Evolutionary conservation across 2,329 filamentous ascomycete species (phyloP).

Genomic region (Aureobasidium melanogenum): DNA sequence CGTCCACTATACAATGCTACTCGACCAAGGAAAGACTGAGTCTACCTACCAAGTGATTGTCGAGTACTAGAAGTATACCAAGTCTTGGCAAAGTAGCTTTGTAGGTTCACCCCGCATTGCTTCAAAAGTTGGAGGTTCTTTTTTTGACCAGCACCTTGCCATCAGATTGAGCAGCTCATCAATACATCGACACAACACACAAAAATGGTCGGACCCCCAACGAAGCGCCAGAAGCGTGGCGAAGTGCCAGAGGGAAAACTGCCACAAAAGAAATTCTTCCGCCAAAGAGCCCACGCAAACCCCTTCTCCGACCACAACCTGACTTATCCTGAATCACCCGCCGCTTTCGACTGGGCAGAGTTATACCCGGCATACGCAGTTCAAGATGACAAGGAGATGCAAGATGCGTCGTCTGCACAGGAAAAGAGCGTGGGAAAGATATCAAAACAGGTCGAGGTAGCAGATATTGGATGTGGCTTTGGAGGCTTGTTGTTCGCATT

Average conservation of each 20-base stretch:
- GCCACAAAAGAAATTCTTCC: slow-evolving; percentile 92
- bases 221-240: slow-evolving; percentile 38
- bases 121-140: background rate
- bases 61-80: no score
- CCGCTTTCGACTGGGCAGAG: slow-evolving; percentile 82
- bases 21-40: background rate
- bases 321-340: slow-evolving; percentile 69
- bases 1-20: background rate
- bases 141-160: background rate
- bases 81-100: background rate
- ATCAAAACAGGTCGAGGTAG: slow-evolving; percentile 71
- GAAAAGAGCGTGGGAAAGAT: slow-evolving; percentile 30
- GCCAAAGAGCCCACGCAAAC: slow-evolving; percentile 94
- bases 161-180: background rate
- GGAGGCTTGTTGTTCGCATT: slow-evolving; percentile 84
- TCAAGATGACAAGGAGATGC: slow-evolving; percentile 15
- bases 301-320: slow-evolving; percentile 92
- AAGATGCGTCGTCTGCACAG: slow-evolving; percentile 11
- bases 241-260: slow-evolving; percentile 46
- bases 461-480: slow-evolving; percentile 96
- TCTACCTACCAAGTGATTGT: no score
- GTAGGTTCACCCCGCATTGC: background rate
- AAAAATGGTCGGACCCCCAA: slow-evolving; percentile 28
- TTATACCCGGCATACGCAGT: slow-evolving; percentile 68
- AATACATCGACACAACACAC: background rate